A percentile compares a stretch with the other conserved stretches of the same genome.
Evolutionary conservation across 805 yeast species (phyloP).

Genomic region (Candida qinlingensis): DNA sequence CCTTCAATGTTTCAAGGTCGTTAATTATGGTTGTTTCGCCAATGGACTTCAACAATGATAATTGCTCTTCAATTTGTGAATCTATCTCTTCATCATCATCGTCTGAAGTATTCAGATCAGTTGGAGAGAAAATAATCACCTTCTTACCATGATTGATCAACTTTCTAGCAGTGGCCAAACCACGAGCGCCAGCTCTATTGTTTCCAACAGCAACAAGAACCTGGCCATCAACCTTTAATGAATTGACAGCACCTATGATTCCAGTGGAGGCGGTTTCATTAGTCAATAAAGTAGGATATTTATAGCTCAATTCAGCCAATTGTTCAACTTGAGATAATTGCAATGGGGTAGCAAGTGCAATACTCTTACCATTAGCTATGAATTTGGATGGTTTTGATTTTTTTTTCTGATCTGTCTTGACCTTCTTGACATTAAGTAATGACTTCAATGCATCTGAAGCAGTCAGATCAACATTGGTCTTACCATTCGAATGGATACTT

Average conservation of each 20-base stretch:
- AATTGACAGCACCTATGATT: constrained; percentile 54
- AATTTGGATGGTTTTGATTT: constrained; percentile 10
- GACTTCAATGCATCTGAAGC: constrained; percentile 1
- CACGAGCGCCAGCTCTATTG: constrained; percentile 67
- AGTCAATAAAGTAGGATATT: constrained; percentile 39
- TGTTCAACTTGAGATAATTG: constrained; percentile 76
- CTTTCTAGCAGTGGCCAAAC: constrained; percentile 75
- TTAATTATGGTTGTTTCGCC: constrained; percentile 65
- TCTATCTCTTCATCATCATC: constrained; percentile 13
- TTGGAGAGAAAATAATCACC: constrained; percentile 37
- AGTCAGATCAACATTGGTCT: not conserved
- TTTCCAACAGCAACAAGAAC: constrained; percentile 45
- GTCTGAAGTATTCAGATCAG: not conserved
- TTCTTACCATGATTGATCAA: constrained; percentile 68
- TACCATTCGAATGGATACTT: not conserved
- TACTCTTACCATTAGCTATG: constrained; percentile 21
- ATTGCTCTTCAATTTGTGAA: constrained; percentile 38
- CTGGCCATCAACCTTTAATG: constrained; percentile 29
- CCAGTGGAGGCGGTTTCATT: constrained; percentile 69
- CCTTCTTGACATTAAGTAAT: not conserved
- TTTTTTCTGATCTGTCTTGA: constrained; percentile 2
- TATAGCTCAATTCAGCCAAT: constrained; percentile 46
- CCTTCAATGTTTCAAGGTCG: constrained; percentile 30
- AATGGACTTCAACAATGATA: constrained; percentile 47
- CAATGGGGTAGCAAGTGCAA: constrained; percentile 69